Conservation (phyloP, 208 protist genomes). For the Leishmania tropica region DNA sequence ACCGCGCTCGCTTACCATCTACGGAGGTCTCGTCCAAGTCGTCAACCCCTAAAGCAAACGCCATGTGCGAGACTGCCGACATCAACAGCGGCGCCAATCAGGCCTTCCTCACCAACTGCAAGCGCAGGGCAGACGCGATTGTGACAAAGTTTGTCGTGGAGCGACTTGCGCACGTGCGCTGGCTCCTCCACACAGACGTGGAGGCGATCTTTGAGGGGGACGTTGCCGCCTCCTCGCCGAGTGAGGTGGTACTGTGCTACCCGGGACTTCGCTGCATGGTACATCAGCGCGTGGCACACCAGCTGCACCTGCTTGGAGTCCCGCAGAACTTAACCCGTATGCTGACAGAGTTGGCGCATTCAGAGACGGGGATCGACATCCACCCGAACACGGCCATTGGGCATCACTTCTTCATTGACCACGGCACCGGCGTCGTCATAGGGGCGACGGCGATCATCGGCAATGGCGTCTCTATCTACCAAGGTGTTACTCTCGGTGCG, state of each 20-base stretch:
- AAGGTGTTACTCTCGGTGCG: slow-evolving; percentile 88
- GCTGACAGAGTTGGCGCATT: slow-evolving; percentile 75
- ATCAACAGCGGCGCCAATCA: neutral
- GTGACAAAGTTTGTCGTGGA: slow-evolving; percentile 54
- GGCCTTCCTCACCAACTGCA: slow-evolving; percentile 34
- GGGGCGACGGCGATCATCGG: slow-evolving; percentile 86
- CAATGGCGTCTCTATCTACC: slow-evolving; percentile 79
- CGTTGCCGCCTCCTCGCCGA: slow-evolving; percentile 64
- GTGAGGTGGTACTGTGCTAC: slow-evolving; percentile 76
- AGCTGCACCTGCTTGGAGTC: slow-evolving; percentile 66
- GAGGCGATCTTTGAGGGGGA: slow-evolving; percentile 59
- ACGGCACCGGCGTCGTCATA: slow-evolving; percentile 90
- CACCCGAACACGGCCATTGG: slow-evolving; percentile 84
- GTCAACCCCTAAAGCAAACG: too few species aligned
- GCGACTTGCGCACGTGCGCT: slow-evolving; percentile 51
- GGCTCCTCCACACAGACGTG: slow-evolving; percentile 73
- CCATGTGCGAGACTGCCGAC: neutral
- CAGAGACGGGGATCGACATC: slow-evolving; percentile 83
- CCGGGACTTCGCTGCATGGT: slow-evolving; percentile 77
- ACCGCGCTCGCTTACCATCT: neutral
- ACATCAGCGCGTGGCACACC: slow-evolving; percentile 71
- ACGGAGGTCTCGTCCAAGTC: neutral
- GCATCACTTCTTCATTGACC: slow-evolving; percentile 91
- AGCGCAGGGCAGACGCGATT: slow-evolving; percentile 49
- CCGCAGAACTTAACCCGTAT: slow-evolving; percentile 75